phyloP scores from a whole-genome alignment of 768 basidiomycete species.

The Porphyrellus cyaneotinctus region DNA sequence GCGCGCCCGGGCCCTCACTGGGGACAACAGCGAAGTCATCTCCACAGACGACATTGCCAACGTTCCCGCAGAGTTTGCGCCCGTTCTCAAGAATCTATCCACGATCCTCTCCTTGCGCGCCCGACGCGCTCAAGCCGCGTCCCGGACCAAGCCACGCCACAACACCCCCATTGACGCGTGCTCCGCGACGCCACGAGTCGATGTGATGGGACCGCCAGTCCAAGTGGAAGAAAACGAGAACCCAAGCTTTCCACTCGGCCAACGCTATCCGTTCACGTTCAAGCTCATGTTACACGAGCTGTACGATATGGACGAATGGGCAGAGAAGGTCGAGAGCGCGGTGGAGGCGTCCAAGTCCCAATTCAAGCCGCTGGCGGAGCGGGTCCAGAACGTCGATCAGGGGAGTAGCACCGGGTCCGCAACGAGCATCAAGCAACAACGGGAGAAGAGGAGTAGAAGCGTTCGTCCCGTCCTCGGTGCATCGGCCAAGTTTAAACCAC shows the following conservation, averaged over 20 bases:
- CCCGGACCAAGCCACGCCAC: constrained; percentile 14
- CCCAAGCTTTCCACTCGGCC: constrained; percentile 40
- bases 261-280: constrained; percentile 57
- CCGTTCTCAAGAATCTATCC: constrained; percentile 37
- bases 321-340: constrained; percentile 48
- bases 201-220: constrained; percentile 10
- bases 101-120: constrained; percentile 32
- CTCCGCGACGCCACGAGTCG: not conserved
- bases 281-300: constrained; percentile 64
- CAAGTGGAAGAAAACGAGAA: constrained; percentile 28
- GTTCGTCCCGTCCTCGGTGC: not conserved
- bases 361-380: constrained; percentile 52
- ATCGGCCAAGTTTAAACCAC: not conserved
- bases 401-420: constrained; percentile 2
- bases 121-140: constrained; percentile 13
- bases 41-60: constrained; percentile 30
- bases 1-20: constrained; percentile 30
- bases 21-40: constrained; percentile 16
- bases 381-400: constrained; percentile 13
- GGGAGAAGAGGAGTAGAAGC: not conserved
- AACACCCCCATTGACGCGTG: constrained; percentile 23
- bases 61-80: constrained; percentile 27
- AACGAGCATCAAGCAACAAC: not conserved
- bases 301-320: constrained; percentile 59
- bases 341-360: constrained; percentile 51